phyloP scores from a whole-genome alignment of 306 rosid genomes.

The Cucurbita maxima region DNA sequence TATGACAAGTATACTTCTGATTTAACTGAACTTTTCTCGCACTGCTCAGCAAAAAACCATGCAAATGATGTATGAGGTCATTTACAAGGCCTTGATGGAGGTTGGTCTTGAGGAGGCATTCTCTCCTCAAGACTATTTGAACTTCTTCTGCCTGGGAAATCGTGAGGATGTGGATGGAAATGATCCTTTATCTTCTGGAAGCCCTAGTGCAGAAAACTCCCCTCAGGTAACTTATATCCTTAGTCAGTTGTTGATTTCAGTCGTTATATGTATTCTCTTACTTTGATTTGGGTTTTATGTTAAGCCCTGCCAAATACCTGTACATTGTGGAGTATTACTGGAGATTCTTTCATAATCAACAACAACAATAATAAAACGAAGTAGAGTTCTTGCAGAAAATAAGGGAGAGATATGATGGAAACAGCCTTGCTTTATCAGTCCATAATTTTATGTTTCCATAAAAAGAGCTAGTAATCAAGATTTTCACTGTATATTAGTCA shows the following conservation, averaged over 20 bases:
- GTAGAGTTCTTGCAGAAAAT: neutral
- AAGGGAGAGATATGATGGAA: neutral
- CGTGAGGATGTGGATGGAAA: conserved; percentile 52
- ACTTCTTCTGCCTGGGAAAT: conserved; percentile 92
- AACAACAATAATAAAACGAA: neutral
- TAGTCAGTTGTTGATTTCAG: neutral
- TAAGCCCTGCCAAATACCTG: neutral
- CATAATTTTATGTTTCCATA: neutral
- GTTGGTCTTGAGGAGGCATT: conserved; percentile 64
- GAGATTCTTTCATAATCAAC: neutral
- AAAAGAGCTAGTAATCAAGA: neutral
- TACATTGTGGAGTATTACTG: neutral
- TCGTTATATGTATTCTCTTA: neutral
- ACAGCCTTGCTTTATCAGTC: neutral
- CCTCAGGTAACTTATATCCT: conserved; percentile 51
- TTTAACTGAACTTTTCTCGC: neutral
- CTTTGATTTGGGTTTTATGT: neutral
- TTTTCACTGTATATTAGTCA: neutral
- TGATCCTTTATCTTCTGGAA: conserved; percentile 24
- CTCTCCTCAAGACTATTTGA: conserved; percentile 87
- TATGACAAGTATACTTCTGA: neutral
- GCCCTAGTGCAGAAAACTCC: conserved; percentile 48
- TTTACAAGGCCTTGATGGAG: conserved; percentile 76
- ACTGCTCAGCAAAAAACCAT: conserved; percentile 72
- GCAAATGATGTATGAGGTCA: conserved; percentile 96